phyloP scores from a whole-genome alignment of 768 basidiomycete species.

The Mycena polygramma region DNA sequence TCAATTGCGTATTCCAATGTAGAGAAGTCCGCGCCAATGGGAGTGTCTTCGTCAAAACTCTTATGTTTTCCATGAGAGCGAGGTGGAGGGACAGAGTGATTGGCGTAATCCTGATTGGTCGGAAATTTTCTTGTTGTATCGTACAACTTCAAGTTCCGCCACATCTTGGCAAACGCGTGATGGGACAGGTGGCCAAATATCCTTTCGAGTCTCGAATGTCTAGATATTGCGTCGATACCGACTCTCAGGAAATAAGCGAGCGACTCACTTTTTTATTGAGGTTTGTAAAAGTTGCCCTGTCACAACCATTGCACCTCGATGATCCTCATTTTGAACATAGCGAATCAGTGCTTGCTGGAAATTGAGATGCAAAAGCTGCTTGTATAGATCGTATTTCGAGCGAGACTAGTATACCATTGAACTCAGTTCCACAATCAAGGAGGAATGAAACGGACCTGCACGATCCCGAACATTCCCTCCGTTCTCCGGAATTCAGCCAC shows the following conservation, averaged over 20 bases:
- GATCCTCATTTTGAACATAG: conserved; percentile 82
- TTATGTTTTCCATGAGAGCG: conserved; percentile 44
- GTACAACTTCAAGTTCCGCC: conserved; percentile 66
- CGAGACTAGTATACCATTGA: conserved; percentile 66
- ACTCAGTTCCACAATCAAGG: neutral
- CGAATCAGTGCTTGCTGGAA: conserved; percentile 76
- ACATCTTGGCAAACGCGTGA: conserved; percentile 62
- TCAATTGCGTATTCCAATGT: conserved; percentile 90
- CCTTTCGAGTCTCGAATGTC: conserved; percentile 48
- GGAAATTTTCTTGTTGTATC: conserved; percentile 49
- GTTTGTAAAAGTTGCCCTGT: conserved; percentile 75
- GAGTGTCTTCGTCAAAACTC: conserved; percentile 65
- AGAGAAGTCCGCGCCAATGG: conserved; percentile 67
- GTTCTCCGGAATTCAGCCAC: conserved; percentile 86
- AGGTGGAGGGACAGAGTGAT: conserved; percentile 29
- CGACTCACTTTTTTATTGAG: conserved; percentile 62
- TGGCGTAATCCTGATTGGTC: conserved; percentile 26
- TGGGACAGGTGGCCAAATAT: conserved; percentile 53
- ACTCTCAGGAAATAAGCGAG: neutral
- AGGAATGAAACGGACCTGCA: conserved; percentile 66
- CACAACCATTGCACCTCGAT: conserved; percentile 72
- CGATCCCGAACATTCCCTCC: conserved; percentile 84
- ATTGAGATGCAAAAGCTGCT: conserved; percentile 79
- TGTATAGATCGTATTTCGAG: conserved; percentile 87
- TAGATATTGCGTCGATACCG: conserved; percentile 32